Conservation (phyloP, 2,329 filamentous ascomycete genomes). For the Fusarium acutatum region DNA sequence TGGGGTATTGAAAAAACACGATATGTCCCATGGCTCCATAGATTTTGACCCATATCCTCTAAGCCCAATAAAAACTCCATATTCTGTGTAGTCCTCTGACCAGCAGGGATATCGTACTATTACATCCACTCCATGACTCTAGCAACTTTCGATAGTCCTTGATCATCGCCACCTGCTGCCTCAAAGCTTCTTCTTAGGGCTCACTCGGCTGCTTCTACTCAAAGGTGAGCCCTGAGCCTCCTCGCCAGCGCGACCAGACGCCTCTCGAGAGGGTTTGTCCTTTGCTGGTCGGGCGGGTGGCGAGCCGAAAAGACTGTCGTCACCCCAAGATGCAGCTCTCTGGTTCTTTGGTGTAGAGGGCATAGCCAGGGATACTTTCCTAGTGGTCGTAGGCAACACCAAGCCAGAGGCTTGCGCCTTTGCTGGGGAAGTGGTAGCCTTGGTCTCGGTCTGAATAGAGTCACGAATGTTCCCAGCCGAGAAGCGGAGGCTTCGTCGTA, state of each 20-base stretch:
- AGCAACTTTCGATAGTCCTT: not conserved
- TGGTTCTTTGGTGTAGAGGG: not conserved
- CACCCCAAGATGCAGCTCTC: not conserved
- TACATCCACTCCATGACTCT: not conserved
- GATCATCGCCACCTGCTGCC: not conserved
- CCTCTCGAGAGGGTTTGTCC: not conserved
- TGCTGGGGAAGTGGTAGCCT: not conserved
- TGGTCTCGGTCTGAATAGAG: not conserved
- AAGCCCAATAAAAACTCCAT: slow-evolving; percentile 4
- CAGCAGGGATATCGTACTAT: slow-evolving; percentile 14
- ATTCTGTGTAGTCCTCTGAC: not conserved
- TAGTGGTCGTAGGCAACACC: not conserved
- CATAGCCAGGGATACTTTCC: not conserved
- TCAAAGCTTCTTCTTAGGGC: slow-evolving; percentile 7
- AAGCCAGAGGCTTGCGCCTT: not conserved
- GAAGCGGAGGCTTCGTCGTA: not conserved
- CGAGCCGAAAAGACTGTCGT: not conserved
- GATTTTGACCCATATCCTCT: not conserved
- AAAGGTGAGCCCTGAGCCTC: slow-evolving; percentile 3
- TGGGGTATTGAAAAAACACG: slow-evolving; percentile 14
- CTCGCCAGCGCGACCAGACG: not conserved
- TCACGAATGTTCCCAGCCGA: not conserved
- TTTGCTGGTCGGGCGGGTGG: not conserved
- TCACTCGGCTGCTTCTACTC: slow-evolving; percentile 13
- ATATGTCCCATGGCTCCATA: not conserved